Conservation (phyloP, 139 green algal species). For the Zygnema circumcarinatum region DNA sequence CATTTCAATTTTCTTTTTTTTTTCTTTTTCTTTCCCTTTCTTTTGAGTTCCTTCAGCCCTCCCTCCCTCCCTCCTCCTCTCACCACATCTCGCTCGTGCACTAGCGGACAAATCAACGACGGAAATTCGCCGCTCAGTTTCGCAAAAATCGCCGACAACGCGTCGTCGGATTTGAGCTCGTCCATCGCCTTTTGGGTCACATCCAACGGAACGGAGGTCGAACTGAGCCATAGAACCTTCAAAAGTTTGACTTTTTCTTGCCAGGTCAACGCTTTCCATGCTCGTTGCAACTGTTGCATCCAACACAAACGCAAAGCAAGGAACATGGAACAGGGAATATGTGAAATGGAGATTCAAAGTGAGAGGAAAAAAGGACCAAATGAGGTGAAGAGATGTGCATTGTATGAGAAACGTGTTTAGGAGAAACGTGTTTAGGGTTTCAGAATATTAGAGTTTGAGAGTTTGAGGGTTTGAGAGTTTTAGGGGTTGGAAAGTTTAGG, state of each 20-base stretch:
- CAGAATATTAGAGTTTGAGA: no score
- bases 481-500: no score
- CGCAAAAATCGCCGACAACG: constrained; percentile 7
- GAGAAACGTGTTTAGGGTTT: no score
- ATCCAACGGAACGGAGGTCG: background rate
- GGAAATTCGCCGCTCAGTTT: constrained; percentile 15
- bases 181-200: constrained; percentile 19
- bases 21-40: background rate
- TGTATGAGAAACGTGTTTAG: no score
- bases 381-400: background rate
- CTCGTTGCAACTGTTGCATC: constrained; percentile 40
- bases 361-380: background rate
- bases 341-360: background rate
- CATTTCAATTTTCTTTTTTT: constrained; percentile 9
- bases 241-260: constrained; percentile 31
- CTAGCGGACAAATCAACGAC: constrained; percentile 27
- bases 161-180: constrained; percentile 22
- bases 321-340: background rate
- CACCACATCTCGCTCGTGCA: constrained; percentile 54
- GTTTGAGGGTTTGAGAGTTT: no score
- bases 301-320: background rate
- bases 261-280: constrained; percentile 38
- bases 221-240: background rate
- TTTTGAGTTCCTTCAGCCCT: background rate
- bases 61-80: background rate